Evolutionary conservation across 257 asterid species (phyloP).

Genomic region (Cruciata laevipes): DNA sequence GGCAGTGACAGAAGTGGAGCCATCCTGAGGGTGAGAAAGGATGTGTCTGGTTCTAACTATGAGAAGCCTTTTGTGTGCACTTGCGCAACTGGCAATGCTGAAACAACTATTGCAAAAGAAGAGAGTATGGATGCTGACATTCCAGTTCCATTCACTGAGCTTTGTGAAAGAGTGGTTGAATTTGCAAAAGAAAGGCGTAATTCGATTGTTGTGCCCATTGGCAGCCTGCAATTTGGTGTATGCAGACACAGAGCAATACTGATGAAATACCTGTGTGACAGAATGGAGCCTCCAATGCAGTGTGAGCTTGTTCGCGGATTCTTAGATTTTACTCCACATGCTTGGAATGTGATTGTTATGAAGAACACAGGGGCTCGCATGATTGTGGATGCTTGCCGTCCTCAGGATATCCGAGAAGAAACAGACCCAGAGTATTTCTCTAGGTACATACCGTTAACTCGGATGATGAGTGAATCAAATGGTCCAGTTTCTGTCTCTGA

Average conservation of each 20-base stretch:
- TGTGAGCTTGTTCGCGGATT: conserved; percentile 97
- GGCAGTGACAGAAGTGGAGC: conserved; percentile 75
- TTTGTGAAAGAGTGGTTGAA: conserved; percentile 62
- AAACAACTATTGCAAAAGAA: conserved; percentile 16
- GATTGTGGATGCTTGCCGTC: conserved; percentile 96
- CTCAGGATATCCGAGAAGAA: conserved; percentile 83
- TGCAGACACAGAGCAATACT: conserved; percentile 95
- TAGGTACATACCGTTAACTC: conserved; percentile 86
- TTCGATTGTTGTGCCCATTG: conserved; percentile 80
- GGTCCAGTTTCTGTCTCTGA: conserved; percentile 43
- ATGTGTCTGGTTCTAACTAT: conserved; percentile 61
- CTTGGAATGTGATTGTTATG: conserved; percentile 83
- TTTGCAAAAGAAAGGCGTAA: conserved; percentile 49
- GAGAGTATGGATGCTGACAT: conserved; percentile 27
- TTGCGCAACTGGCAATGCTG: conserved; percentile 51
- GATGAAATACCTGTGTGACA: conserved; percentile 93
- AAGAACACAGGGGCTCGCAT: conserved; percentile 53
- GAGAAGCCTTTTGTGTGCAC: conserved; percentile 83
- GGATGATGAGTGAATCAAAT: conserved; percentile 52
- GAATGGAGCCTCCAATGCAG: conserved; percentile 77
- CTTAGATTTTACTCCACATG: conserved; percentile 90
- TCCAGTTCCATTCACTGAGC: conserved; percentile 38
- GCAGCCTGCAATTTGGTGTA: conserved; percentile 80
- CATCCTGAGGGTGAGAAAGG: conserved; percentile 57
- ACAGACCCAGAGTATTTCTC: conserved; percentile 69